Percentiles rank a stretch among this genome's conserved stretches.
These are phyloP conservation scores for Phaeomoniella chlamydospora DNA, from an alignment of 2,329 filamentous ascomycete genomes.

Conservation along the genomic window DNA sequence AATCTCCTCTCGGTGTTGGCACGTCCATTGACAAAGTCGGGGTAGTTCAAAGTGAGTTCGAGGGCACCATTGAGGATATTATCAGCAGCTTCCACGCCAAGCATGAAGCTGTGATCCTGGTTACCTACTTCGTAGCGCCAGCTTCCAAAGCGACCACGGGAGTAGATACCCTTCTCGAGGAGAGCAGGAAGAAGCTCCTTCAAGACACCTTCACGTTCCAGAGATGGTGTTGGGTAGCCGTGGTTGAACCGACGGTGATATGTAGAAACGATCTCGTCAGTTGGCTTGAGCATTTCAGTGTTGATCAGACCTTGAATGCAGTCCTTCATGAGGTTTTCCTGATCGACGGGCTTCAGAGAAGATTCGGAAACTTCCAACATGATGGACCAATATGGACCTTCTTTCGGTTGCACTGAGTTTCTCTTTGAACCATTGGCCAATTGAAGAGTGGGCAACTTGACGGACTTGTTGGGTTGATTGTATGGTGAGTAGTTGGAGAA, in stretches of 20 bases:
- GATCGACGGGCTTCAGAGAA: constrained; percentile 82
- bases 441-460: constrained; percentile 75
- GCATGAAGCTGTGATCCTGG: constrained; percentile 97
- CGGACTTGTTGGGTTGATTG: constrained; percentile 78
- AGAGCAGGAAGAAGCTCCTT: constrained; percentile 87
- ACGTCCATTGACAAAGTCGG: constrained; percentile 77
- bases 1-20: constrained; percentile 48
- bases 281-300: constrained; percentile 85
- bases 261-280: constrained; percentile 91
- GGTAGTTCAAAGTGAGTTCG: constrained; percentile 90
- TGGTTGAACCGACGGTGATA: constrained; percentile 98
- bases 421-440: constrained; percentile 76
- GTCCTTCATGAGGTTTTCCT: constrained; percentile 71
- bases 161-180: constrained; percentile 81
- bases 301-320: constrained; percentile 95
- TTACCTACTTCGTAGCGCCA: constrained; percentile 97
- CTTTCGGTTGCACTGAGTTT: constrained; percentile 54
- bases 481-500: constrained; percentile 99
- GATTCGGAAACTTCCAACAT: constrained; percentile 98
- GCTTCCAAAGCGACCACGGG: constrained; percentile 90
- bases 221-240: constrained; percentile 87
- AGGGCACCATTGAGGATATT: constrained; percentile 78
- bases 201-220: constrained; percentile 91
- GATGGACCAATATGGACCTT: constrained; percentile 98
- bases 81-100: constrained; percentile 86